Conservation (phyloP, 768 basidiomycete genomes). For the Suillus subalutaceus region DNA sequence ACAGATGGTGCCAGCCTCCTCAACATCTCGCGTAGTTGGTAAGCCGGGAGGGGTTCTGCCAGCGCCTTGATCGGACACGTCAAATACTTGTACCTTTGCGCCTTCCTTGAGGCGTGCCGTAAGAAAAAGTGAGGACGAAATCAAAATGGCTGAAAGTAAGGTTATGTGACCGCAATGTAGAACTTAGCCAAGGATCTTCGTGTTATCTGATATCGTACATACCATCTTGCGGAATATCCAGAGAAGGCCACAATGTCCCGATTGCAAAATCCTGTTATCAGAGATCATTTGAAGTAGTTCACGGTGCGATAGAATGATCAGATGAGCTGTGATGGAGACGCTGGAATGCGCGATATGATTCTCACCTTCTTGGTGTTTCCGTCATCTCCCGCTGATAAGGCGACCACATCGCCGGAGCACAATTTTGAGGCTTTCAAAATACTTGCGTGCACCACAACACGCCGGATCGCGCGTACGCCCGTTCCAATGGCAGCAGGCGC, state of each 20-base stretch:
- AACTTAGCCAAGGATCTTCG: constrained; percentile 16
- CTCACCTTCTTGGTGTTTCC: constrained; percentile 38
- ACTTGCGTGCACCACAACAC: constrained; percentile 66
- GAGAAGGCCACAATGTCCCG: constrained; percentile 78
- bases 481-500: neutral
- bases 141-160: constrained; percentile 48
- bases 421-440: constrained; percentile 60
- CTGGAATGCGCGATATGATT: constrained; percentile 16
- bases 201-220: constrained; percentile 31
- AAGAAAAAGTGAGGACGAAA: constrained; percentile 59
- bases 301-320: constrained; percentile 13
- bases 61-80: constrained; percentile 43
- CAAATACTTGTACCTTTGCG: constrained; percentile 48
- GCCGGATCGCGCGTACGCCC: constrained; percentile 52
- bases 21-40: constrained; percentile 51
- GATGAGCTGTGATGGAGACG: constrained; percentile 10
- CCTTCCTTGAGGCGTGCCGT: constrained; percentile 62
- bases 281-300: constrained; percentile 20
- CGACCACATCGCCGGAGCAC: constrained; percentile 70
- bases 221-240: constrained; percentile 63
- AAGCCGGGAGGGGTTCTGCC: constrained; percentile 45
- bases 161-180: constrained; percentile 15
- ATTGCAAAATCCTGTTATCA: constrained; percentile 58
- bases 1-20: constrained; percentile 55
- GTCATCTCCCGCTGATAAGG: constrained; percentile 47